phyloP scores from a whole-genome alignment of 192 early-diverging fungal species.

The Kickxella alabastrina region DNA sequence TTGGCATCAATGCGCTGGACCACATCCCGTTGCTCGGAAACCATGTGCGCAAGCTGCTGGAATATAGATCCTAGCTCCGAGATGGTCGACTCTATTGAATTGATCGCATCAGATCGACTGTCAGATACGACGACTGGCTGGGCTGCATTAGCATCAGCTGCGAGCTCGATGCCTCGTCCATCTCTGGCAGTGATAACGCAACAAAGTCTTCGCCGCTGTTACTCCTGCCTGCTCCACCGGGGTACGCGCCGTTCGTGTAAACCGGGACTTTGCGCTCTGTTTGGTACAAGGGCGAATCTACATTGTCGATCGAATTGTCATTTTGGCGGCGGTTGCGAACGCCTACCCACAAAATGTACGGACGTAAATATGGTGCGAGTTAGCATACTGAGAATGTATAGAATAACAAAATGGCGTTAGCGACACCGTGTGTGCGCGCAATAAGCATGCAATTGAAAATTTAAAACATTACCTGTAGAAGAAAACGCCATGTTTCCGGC shows the following conservation, averaged over 20 bases:
- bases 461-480: slow-evolving; percentile 29
- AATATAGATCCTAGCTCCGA: slow-evolving; percentile 91
- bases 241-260: slow-evolving; percentile 8
- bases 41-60: slow-evolving; percentile 78
- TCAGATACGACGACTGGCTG: slow-evolving; percentile 81
- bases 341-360: slow-evolving; percentile 21
- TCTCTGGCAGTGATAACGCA: slow-evolving; percentile 50
- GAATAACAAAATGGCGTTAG: not conserved
- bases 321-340: slow-evolving; percentile 42
- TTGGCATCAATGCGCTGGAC: slow-evolving; percentile 94
- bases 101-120: slow-evolving; percentile 84
- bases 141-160: slow-evolving; percentile 65
- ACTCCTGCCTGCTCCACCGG: slow-evolving; percentile 3
- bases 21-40: slow-evolving; percentile 81
- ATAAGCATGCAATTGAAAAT: too few species aligned
- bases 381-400: not conserved
- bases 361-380: not conserved
- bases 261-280: slow-evolving; percentile 40
- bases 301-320: slow-evolving; percentile 18
- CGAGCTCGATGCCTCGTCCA: slow-evolving; percentile 59
- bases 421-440: too few species aligned
- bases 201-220: slow-evolving; percentile 43
- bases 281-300: slow-evolving; percentile 59
- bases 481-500: slow-evolving; percentile 17
- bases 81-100: slow-evolving; percentile 95